These are phyloP conservation scores for Pseudogymnoascus sp. DNA, from an alignment of 2,329 filamentous ascomycete genomes.

Conservation along the genomic window DNA sequence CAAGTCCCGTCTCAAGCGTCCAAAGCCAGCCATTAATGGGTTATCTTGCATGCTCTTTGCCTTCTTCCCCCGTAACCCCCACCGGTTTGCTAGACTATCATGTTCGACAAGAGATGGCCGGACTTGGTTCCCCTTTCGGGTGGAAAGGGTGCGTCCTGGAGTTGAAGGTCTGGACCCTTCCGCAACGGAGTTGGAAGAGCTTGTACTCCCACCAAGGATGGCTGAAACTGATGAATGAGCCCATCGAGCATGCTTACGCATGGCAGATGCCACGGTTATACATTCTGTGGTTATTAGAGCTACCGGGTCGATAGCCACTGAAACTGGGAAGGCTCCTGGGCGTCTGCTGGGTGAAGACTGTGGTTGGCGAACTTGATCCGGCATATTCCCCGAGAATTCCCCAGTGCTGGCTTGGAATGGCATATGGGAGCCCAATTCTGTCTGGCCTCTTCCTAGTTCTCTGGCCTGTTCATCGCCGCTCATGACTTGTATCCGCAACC, in stretches of 20 bases:
- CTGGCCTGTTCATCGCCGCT: constrained; percentile 1
- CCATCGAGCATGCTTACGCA: constrained; percentile 95
- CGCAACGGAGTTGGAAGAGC: constrained; percentile 46
- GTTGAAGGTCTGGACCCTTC: constrained; percentile 39
- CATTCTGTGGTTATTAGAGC: constrained; percentile 97
- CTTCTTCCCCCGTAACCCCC: constrained; percentile 90
- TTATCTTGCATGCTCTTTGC: constrained; percentile 97
- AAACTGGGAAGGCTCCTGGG: constrained; percentile 38
- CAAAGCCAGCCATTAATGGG: constrained; percentile 90
- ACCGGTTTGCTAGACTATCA: constrained; percentile 65
- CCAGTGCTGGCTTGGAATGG: background rate
- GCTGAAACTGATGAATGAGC: constrained; percentile 93
- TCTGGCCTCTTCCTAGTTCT: background rate
- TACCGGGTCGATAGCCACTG: constrained; percentile 82
- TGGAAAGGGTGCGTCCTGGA: constrained; percentile 22
- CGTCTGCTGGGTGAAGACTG: background rate
- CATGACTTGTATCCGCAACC: constrained; percentile 3
- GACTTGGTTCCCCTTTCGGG: constrained; percentile 18
- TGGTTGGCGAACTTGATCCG: background rate
- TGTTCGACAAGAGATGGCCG: constrained; percentile 35
- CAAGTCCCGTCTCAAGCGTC: constrained; percentile 78
- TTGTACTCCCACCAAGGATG: constrained; percentile 68
- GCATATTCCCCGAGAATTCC: background rate
- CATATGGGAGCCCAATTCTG: constrained; percentile 1
- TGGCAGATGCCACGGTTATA: constrained; percentile 94